phyloP scores from a whole-genome alignment of 495 filamentous ascomycete genomes.

The Mytilinidion resinicola region DNA sequence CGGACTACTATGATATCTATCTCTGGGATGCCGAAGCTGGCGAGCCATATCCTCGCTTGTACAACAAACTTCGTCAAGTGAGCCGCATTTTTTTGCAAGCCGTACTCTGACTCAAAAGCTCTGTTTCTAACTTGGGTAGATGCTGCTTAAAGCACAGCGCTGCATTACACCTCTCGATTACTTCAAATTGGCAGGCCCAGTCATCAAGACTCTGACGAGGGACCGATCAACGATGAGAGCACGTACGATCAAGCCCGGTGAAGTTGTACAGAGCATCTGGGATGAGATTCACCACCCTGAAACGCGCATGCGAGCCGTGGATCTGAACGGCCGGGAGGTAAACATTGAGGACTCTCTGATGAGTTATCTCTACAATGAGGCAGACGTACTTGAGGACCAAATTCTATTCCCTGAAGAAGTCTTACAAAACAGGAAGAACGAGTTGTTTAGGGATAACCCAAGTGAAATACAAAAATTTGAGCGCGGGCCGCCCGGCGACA shows the following conservation, averaged over 20 bases:
- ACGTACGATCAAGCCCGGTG: slow-evolving; percentile 40
- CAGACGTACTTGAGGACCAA: slow-evolving; percentile 43
- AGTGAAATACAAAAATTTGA: slow-evolving; percentile 38
- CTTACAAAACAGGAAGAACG: slow-evolving; percentile 22
- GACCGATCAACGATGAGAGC: slow-evolving; percentile 37
- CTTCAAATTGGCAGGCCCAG: slow-evolving; percentile 34
- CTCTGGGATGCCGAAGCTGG: slow-evolving; percentile 46
- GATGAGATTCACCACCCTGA: slow-evolving; percentile 32
- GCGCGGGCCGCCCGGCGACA: slow-evolving; percentile 16
- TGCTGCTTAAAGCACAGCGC: slow-evolving; percentile 38
- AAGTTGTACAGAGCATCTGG: slow-evolving; percentile 37
- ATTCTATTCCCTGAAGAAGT: slow-evolving; percentile 43
- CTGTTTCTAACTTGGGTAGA: slow-evolving; percentile 20
- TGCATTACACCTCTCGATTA: slow-evolving; percentile 28
- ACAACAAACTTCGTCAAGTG: slow-evolving; percentile 34
- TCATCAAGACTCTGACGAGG: slow-evolving; percentile 37
- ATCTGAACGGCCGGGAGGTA: not conserved
- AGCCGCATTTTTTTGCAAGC: not conserved
- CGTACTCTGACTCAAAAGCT: not conserved
- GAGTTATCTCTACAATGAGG: slow-evolving; percentile 40
- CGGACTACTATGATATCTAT: slow-evolving; percentile 47
- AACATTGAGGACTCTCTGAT: slow-evolving; percentile 13
- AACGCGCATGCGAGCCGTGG: slow-evolving; percentile 17
- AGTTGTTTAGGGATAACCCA: slow-evolving; percentile 36
- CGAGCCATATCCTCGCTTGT: slow-evolving; percentile 20